A percentile compares a stretch with the other conserved stretches of the same genome.
Evolutionary conservation across 2,329 filamentous ascomycete species (phyloP).

Genomic region (Fusarium sp.): DNA sequence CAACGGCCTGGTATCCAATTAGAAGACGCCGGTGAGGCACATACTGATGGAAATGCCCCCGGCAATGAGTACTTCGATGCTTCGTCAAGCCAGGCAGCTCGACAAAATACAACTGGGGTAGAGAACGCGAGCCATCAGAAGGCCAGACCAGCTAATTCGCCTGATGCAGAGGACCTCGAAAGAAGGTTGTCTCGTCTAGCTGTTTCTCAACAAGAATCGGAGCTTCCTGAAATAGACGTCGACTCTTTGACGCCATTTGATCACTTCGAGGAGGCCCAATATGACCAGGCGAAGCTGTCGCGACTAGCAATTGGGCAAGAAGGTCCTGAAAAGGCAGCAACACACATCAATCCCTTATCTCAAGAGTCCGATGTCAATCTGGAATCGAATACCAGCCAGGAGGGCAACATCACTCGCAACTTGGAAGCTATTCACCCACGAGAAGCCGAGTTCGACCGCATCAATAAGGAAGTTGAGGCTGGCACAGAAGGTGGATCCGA

Average conservation of each 20-base stretch:
- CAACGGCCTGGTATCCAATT: constrained; percentile 23
- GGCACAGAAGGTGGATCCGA: constrained; percentile 11
- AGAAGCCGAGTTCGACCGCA: constrained; percentile 24
- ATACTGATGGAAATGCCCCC: background rate
- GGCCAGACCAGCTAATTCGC: background rate
- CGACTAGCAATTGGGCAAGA: constrained; percentile 20
- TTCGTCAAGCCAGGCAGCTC: background rate
- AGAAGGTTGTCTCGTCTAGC: constrained; percentile 24
- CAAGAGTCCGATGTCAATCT: constrained; percentile 20
- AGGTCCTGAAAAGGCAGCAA: background rate
- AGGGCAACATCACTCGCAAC: constrained; percentile 1
- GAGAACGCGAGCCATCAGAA: background rate
- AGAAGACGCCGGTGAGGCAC: background rate
- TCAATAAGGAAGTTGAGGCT: constrained; percentile 24
- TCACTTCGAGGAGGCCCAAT: background rate
- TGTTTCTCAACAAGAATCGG: constrained; percentile 11
- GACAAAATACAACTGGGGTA: background rate
- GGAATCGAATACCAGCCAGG: constrained; percentile 11
- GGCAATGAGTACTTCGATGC: background rate
- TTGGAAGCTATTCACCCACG: constrained; percentile 5
- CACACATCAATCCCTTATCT: constrained; percentile 1
- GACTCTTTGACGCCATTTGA: constrained; percentile 13
- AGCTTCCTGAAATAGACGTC: constrained; percentile 7
- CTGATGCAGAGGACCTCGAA: constrained; percentile 22
- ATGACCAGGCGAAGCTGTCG: constrained; percentile 10